phyloP scores from a whole-genome alignment of 108 stramenopile species.

The Fragilaria crotonensis region DNA sequence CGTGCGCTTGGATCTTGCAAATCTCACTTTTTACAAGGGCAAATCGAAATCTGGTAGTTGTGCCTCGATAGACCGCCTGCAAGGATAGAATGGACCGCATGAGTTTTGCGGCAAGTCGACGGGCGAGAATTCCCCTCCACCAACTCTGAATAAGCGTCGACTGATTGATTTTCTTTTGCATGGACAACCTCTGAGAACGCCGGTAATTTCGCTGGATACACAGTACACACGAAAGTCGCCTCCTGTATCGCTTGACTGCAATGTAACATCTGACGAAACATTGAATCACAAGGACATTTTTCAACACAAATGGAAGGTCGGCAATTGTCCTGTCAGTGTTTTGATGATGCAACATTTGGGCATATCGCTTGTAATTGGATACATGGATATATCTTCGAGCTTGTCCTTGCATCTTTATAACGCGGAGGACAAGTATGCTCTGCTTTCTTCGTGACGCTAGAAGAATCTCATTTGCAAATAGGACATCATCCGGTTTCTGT shows the following conservation, averaged over 20 bases:
- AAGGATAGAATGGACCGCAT: slow-evolving; percentile 3
- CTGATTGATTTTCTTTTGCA: neutral
- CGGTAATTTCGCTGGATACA: neutral
- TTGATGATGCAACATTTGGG: neutral
- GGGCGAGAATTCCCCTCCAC: slow-evolving; percentile 5
- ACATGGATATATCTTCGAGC: too few species aligned
- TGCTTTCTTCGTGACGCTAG: slow-evolving; percentile 41
- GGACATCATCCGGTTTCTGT: slow-evolving; percentile 14
- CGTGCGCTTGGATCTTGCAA: slow-evolving; percentile 20
- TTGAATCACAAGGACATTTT: neutral
- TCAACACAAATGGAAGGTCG: neutral
- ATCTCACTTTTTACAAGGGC: slow-evolving; percentile 8
- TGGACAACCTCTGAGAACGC: neutral
- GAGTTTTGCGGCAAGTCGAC: slow-evolving; percentile 1
- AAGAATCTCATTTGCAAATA: slow-evolving; percentile 15
- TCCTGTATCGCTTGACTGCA: neutral
- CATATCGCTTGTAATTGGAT: slow-evolving; percentile 12
- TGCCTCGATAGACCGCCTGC: slow-evolving; percentile 14
- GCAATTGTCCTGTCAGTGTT: neutral
- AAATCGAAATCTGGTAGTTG: slow-evolving; percentile 7
- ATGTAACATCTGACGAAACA: neutral
- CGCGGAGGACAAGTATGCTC: slow-evolving; percentile 22
- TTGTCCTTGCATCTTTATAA: slow-evolving; percentile 26
- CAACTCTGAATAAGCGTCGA: slow-evolving; percentile 13
- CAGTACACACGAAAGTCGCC: neutral